Percentiles rank a stretch among this genome's conserved stretches.
Evolutionary conservation across 495 filamentous ascomycete species (phyloP).

Genomic region (Aspergillus coremiiformis): DNA sequence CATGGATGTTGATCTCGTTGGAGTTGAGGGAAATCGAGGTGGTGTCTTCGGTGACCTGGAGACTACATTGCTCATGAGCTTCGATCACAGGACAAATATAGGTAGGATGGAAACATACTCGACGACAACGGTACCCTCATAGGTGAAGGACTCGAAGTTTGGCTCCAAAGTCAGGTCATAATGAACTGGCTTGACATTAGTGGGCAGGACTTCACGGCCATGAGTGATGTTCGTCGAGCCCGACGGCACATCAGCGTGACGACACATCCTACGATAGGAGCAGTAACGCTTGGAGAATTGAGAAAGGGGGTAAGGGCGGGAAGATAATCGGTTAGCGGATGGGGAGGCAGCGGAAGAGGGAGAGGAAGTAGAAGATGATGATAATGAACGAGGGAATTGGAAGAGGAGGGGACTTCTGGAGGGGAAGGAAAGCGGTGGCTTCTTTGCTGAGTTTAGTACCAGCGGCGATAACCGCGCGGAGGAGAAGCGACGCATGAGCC

Average conservation of each 20-base stretch:
- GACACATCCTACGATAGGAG: conserved; percentile 47
- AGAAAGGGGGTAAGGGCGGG: conserved; percentile 22
- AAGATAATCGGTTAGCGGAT: conserved; percentile 1
- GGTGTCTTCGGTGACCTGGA: conserved; percentile 80
- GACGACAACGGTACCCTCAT: conserved; percentile 56
- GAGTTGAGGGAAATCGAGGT: conserved; percentile 83
- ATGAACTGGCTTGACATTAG: conserved; percentile 60
- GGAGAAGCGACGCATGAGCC: conserved; percentile 36
- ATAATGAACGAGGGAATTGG: conserved; percentile 26
- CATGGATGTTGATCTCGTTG: conserved; percentile 76
- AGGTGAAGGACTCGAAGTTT: conserved; percentile 56
- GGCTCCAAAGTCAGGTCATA: conserved; percentile 63
- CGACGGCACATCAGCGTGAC: conserved; percentile 30
- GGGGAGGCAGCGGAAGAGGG: conserved; percentile 18
- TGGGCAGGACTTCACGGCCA: conserved; percentile 58
- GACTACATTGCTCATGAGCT: conserved; percentile 27
- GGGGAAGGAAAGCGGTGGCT: conserved; percentile 35
- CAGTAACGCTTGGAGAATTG: conserved; percentile 39
- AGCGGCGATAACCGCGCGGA: conserved; percentile 28
- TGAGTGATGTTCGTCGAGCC: conserved; percentile 45
- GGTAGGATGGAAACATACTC: conserved; percentile 39
- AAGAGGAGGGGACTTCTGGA: conserved; percentile 23
- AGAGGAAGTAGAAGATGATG: conserved; percentile 19
- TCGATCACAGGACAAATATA: neutral
- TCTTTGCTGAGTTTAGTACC: conserved; percentile 29